These are phyloP conservation scores for Xylaria sp. DNA, from an alignment of 2,329 filamentous ascomycete genomes.

Conservation along the genomic window DNA sequence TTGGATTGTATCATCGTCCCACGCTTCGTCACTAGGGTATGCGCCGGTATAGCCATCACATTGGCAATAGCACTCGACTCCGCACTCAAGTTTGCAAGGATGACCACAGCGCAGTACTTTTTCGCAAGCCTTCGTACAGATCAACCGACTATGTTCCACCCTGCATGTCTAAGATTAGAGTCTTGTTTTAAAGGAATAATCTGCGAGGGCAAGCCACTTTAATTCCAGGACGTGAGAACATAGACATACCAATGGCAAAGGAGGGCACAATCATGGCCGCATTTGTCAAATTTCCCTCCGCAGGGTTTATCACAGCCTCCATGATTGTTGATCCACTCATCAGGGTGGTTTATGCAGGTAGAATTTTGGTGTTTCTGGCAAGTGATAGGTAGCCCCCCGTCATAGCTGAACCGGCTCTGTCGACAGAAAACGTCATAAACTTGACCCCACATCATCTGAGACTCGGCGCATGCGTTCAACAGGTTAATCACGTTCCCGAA, in stretches of 20 bases:
- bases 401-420: constrained; percentile 48
- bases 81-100: constrained; percentile 43
- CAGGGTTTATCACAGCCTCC: constrained; percentile 47
- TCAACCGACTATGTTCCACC: constrained; percentile 44
- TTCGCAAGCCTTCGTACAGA: constrained; percentile 47
- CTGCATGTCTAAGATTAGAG: constrained; percentile 36
- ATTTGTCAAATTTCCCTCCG: constrained; percentile 38
- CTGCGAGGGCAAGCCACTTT: background rate
- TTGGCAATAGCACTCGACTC: constrained; percentile 44
- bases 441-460: constrained; percentile 54
- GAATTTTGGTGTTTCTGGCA: constrained; percentile 69
- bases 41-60: constrained; percentile 45
- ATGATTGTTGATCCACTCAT: constrained; percentile 60
- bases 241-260: constrained; percentile 50
- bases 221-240: background rate
- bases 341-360: constrained; percentile 62
- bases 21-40: constrained; percentile 42
- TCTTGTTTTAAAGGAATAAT: background rate
- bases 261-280: constrained; percentile 48
- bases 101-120: constrained; percentile 45
- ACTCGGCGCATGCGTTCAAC: constrained; percentile 57
- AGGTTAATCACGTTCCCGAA: constrained; percentile 78
- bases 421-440: constrained; percentile 56
- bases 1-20: constrained; percentile 18
- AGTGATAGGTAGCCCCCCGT: constrained; percentile 67